Percentiles rank a stretch among this genome's conserved stretches.
Evolutionary conservation across 2,329 filamentous ascomycete species (phyloP).

Genomic region (Zasmidium angulare): DNA sequence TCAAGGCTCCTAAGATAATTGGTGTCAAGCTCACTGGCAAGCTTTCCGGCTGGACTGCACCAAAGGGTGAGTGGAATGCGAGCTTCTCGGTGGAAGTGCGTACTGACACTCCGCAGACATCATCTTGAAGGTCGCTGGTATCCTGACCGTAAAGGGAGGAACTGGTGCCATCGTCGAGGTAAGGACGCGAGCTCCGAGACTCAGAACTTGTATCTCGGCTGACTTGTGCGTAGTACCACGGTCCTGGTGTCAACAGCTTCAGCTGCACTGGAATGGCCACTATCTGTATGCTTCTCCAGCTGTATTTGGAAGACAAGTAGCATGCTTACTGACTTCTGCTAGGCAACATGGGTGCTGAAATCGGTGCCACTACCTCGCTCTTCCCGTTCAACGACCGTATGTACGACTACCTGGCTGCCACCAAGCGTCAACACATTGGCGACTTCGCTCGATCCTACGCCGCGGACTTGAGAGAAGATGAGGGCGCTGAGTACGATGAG

Average conservation of each 20-base stretch:
- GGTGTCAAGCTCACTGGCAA: constrained; percentile 92
- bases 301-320: background rate
- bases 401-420: constrained; percentile 92
- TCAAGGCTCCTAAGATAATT: constrained; percentile 96
- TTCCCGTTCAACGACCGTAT: constrained; percentile 99
- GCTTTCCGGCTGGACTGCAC: constrained; percentile 85
- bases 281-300: constrained; percentile 53
- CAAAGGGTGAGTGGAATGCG: constrained; percentile 69
- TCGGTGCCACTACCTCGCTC: constrained; percentile 83
- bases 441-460: constrained; percentile 85
- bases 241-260: constrained; percentile 71
- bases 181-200: too few species aligned
- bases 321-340: background rate
- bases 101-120: constrained; percentile 62
- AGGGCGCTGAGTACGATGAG: constrained; percentile 93
- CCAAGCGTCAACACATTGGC: constrained; percentile 86
- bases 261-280: constrained; percentile 87
- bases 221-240: constrained; percentile 32
- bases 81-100: background rate
- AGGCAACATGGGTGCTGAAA: constrained; percentile 55
- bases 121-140: constrained; percentile 95
- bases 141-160: constrained; percentile 95
- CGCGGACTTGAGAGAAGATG: constrained; percentile 79
- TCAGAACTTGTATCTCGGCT: too few species aligned
- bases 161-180: constrained; percentile 63